A percentile compares a stretch with the other conserved stretches of the same genome.
Evolutionary conservation across 2,329 filamentous ascomycete species (phyloP).

Genomic region (Sporothrix phasma): DNA sequence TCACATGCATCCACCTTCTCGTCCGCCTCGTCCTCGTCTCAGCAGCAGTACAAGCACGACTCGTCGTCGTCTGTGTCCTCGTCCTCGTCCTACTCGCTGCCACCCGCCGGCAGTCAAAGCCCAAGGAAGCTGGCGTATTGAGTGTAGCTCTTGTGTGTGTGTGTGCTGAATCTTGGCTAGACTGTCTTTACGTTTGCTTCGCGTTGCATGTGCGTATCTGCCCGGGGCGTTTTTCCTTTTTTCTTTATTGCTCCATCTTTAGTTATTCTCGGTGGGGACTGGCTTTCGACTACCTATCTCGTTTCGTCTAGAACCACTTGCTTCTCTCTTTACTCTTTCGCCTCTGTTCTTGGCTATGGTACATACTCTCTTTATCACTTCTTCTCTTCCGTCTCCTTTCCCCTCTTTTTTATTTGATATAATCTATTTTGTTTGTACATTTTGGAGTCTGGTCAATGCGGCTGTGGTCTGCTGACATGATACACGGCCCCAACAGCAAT

Average conservation of each 20-base stretch:
- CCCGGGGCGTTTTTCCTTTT: neutral
- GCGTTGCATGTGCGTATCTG: neutral
- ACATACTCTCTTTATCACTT: neutral
- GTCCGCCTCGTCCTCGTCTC: neutral
- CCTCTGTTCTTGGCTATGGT: neutral
- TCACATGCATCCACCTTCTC: conserved; percentile 4
- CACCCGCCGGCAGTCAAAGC: conserved; percentile 8
- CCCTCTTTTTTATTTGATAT: neutral
- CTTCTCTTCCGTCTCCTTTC: too few relatives aligned
- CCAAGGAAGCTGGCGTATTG: conserved; percentile 8
- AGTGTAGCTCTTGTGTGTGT: too few relatives aligned
- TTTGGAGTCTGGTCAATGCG: too few relatives aligned
- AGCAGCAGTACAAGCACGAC: conserved; percentile 8
- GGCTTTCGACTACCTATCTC: neutral
- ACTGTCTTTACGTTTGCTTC: neutral
- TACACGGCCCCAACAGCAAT: too few relatives aligned
- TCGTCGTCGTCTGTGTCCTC: conserved; percentile 11
- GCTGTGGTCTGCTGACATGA: too few relatives aligned
- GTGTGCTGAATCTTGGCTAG: neutral
- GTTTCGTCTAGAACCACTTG: neutral
- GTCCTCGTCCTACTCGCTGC: conserved; percentile 6
- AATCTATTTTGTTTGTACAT: neutral
- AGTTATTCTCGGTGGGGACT: neutral
- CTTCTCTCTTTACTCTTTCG: neutral
- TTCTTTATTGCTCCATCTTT: too few relatives aligned